Evolutionary conservation across 2,329 filamentous ascomycete species (phyloP).

Genomic region (Clonostachys rosea): DNA sequence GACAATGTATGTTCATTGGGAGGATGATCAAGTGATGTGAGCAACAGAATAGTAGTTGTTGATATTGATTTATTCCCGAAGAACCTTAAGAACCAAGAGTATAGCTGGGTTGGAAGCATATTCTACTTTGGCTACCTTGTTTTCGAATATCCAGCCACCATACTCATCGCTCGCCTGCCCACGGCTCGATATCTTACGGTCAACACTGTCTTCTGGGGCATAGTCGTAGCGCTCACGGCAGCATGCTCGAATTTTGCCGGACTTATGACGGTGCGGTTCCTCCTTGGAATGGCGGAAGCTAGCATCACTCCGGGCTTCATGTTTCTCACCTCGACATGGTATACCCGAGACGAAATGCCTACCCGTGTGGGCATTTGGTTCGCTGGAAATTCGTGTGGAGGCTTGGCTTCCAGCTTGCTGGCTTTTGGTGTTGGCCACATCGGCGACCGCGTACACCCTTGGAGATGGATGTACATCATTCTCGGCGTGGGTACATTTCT

Average conservation of each 20-base stretch:
- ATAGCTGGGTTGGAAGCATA: conserved; percentile 55
- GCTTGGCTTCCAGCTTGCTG: conserved; percentile 40
- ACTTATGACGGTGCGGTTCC: conserved; percentile 43
- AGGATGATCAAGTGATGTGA: neutral
- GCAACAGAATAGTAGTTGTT: conserved; percentile 3
- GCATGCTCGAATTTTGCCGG: conserved; percentile 41
- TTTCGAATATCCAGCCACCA: conserved; percentile 43
- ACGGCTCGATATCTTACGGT: conserved; percentile 38
- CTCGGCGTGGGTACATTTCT: conserved; percentile 45
- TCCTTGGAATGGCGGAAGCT: conserved; percentile 51
- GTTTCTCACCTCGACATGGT: conserved; percentile 51
- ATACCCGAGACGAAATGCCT: conserved; percentile 52
- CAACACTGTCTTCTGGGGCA: conserved; percentile 47
- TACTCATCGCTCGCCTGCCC: conserved; percentile 40
- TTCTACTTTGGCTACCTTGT: conserved; percentile 40
- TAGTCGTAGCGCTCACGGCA: conserved; percentile 36
- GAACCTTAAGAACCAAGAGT: conserved; percentile 37
- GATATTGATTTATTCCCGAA: neutral
- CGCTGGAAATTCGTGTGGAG: conserved; percentile 42
- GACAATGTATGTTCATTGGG: conserved; percentile 27
- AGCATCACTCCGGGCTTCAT: conserved; percentile 50
- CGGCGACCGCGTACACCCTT: conserved; percentile 36
- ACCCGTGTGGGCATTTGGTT: conserved; percentile 52
- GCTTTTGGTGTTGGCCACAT: conserved; percentile 54
- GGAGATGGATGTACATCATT: conserved; percentile 56